A percentile compares a stretch with the other conserved stretches of the same genome.
These are phyloP conservation scores for Bjerkandera adusta DNA, from an alignment of 1,284 basidiomycete species.

Conservation along the genomic window DNA sequence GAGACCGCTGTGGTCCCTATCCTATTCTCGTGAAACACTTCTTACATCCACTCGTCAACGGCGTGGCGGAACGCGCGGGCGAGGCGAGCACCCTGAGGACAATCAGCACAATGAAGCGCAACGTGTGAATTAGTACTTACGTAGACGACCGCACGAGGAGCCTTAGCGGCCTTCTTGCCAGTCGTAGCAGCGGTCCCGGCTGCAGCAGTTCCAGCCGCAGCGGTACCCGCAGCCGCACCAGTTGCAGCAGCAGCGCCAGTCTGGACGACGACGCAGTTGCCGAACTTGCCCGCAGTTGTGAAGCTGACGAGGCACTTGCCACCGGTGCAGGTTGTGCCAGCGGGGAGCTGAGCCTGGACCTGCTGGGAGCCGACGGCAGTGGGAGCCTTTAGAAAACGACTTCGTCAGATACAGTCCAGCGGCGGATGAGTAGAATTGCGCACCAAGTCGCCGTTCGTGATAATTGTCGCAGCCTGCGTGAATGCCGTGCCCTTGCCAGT, in stretches of 20 bases:
- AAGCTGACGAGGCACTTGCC: constrained; percentile 51
- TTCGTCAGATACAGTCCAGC: too few relatives aligned
- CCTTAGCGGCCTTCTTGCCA: constrained; percentile 4
- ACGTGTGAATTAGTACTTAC: constrained; percentile 7
- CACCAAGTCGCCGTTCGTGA: constrained; percentile 37
- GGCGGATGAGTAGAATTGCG: constrained; percentile 2
- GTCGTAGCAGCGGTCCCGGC: not conserved
- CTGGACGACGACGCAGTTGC: constrained; percentile 47
- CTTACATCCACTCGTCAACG: constrained; percentile 8
- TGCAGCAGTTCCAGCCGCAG: constrained; percentile 1
- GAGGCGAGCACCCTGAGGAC: constrained; percentile 17
- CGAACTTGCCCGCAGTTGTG: constrained; percentile 45
- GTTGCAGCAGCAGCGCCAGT: constrained; percentile 17
- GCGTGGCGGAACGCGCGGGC: constrained; percentile 18
- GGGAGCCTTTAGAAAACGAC: constrained; percentile 26
- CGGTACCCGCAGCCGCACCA: not conserved
- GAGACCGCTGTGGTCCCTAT: too few relatives aligned
- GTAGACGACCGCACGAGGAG: constrained; percentile 12
- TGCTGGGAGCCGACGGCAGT: constrained; percentile 34
- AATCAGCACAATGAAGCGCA: not conserved
- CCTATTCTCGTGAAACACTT: too few relatives aligned
- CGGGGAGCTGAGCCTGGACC: constrained; percentile 42
- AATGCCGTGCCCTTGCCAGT: constrained; percentile 38
- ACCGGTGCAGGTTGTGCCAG: constrained; percentile 49
- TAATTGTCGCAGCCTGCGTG: constrained; percentile 32